Evolutionary conservation across 2,329 filamentous ascomycete genomes (phyloP).

Genomic region (Cercospora janseana): DNA sequence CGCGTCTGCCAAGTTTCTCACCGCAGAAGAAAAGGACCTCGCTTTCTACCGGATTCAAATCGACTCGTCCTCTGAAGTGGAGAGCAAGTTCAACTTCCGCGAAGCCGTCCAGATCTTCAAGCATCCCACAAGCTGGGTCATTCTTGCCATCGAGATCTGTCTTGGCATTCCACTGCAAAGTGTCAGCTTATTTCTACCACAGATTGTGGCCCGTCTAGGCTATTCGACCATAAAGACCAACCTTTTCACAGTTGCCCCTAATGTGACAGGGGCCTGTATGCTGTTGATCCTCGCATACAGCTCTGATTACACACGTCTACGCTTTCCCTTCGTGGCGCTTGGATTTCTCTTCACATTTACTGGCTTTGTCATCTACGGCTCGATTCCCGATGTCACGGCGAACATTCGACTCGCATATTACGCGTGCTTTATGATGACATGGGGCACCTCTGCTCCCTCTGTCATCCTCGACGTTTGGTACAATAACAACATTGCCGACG

Average conservation of each 20-base stretch:
- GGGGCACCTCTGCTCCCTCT: constrained; percentile 70
- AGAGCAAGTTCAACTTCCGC: constrained; percentile 54
- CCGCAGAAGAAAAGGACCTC: constrained; percentile 62
- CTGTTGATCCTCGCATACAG: constrained; percentile 69
- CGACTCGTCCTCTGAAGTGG: constrained; percentile 66
- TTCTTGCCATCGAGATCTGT: constrained; percentile 58
- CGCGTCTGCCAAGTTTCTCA: constrained; percentile 64
- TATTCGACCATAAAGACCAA: constrained; percentile 66
- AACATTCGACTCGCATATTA: constrained; percentile 69
- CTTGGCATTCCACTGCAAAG: constrained; percentile 59
- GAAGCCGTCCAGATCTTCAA: constrained; percentile 55
- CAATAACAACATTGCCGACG: constrained; percentile 79
- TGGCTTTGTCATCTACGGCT: constrained; percentile 76
- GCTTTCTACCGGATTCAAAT: constrained; percentile 73
- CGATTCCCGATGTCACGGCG: constrained; percentile 58
- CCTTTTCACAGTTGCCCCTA: constrained; percentile 78
- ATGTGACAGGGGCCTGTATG: constrained; percentile 70
- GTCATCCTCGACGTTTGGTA: constrained; percentile 70
- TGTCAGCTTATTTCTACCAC: constrained; percentile 57
- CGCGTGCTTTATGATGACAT: constrained; percentile 78
- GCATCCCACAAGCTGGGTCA: constrained; percentile 54
- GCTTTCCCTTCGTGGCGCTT: constrained; percentile 71
- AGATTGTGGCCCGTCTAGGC: constrained; percentile 55
- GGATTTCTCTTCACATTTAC: constrained; percentile 72
- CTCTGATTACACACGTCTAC: constrained; percentile 64